Evolutionary conservation across 2,329 filamentous ascomycete genomes (phyloP), one percentile per base, ranked within the genome.

Genomic region (Mycosphaerella sp.): DNA sequence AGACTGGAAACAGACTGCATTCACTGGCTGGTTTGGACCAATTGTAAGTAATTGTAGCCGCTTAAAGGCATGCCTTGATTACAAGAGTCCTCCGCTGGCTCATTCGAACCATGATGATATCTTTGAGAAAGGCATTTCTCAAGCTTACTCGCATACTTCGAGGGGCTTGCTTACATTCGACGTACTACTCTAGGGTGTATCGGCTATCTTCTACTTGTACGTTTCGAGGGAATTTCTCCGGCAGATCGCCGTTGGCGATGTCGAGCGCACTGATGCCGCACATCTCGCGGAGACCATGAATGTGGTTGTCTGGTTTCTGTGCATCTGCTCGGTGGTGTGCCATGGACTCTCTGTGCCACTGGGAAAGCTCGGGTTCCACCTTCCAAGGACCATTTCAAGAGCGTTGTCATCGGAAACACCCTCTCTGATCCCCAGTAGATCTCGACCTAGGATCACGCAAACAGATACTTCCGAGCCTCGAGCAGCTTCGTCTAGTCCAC

Each of bases 1-100:
- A 51, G 76, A 85, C 36, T 68, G 79, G 27, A 78, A 80, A 3
- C 89, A 95, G 59, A 89, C 89, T 1, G 71, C 87, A 0, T 95
- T 95, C 63, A 87, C 93, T 6, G 90, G 90, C 0, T 95, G 95
- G 73, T 96, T 96, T 58, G 90, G 90, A 0, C 90, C 90, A 0
- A 90, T 96, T 50, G 21, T 25, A 25, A 25, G 21, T 25, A 25
- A 25, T 6, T 6, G 21, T 6, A 25, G 21, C 21, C 21, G 21
- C 21, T 25, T 25, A 6, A 25, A 5, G 21, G 7, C 21, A 25
- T 25, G 21, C 21, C 21, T 25, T 25, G 21, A 25, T 25, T 6
- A 25, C 0, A 4, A 25, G 21, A 6, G 3, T 25, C 21, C 7
- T 6, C 21, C 21, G 6, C 21, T 25, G 21, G 21, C 21, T 25